These are phyloP conservation scores for Isatis lusitanica DNA, from an alignment of 441 rosid genomes.

Conservation along the genomic window DNA sequence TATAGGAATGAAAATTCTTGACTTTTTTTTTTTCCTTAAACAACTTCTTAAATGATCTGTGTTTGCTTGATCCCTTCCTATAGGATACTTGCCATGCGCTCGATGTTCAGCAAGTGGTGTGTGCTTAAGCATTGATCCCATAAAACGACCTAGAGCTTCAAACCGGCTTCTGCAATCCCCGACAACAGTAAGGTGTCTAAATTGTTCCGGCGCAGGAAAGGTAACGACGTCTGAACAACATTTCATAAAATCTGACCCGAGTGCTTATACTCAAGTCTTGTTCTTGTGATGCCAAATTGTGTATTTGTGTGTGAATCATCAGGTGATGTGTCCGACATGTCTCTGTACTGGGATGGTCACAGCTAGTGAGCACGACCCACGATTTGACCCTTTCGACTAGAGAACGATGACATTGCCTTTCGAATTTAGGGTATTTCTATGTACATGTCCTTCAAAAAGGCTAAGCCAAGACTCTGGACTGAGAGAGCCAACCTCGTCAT, in stretches of 20 bases:
- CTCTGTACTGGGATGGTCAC: constrained; percentile 54
- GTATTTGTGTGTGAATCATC: constrained; percentile 13
- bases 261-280: background rate
- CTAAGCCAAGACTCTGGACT: constrained; percentile 15
- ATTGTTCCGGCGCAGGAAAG: constrained; percentile 97
- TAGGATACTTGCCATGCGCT: constrained; percentile 95
- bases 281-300: constrained; percentile 13
- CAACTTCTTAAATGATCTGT: background rate
- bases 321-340: constrained; percentile 46
- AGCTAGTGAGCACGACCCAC: constrained; percentile 76
- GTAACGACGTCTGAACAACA: constrained; percentile 39
- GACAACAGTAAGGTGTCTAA: constrained; percentile 64
- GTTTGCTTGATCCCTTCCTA: background rate
- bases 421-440: background rate
- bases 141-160: constrained; percentile 50
- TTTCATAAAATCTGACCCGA: background rate
- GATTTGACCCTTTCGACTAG: constrained; percentile 71
- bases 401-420: background rate
- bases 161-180: constrained; percentile 57
- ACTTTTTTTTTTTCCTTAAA: background rate
- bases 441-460: constrained; percentile 6
- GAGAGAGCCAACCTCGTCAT: constrained; percentile 12
- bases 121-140: constrained; percentile 61
- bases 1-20: background rate
- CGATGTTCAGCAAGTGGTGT: constrained; percentile 86